Evolutionary conservation across 768 basidiomycete genomes (phyloP).

Genomic region (Auricularia heimuer): DNA sequence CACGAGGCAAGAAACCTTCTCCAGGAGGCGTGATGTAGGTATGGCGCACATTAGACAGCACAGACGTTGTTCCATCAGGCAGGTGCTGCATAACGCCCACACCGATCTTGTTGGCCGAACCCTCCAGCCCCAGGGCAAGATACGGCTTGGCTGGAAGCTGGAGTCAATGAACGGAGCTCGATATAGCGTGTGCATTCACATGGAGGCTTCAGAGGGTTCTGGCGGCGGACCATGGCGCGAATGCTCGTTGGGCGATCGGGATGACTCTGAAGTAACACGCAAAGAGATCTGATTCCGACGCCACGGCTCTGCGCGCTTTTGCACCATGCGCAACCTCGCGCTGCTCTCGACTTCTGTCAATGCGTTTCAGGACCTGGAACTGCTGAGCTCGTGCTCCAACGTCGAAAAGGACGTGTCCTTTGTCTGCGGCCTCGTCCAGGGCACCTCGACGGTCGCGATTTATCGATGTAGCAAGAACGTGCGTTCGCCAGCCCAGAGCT

Average conservation of each 20-base stretch:
- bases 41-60: slow-evolving; percentile 88
- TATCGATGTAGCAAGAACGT: not conserved
- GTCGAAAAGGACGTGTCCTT: not conserved
- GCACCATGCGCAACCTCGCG: slow-evolving; percentile 1
- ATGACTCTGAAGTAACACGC: not conserved
- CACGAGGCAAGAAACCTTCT: slow-evolving; percentile 91
- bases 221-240: not conserved
- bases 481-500: not conserved
- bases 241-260: not conserved
- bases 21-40: slow-evolving; percentile 99
- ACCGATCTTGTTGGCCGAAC: slow-evolving; percentile 96
- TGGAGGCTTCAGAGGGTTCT: not conserved
- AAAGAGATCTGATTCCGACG: not conserved
- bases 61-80: slow-evolving; percentile 57
- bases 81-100: slow-evolving; percentile 84
- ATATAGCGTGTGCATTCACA: not conserved
- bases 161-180: not conserved
- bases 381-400: not conserved
- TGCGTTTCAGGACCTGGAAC: not conserved
- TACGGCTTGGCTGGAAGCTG: slow-evolving; percentile 44
- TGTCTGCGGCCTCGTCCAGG: not conserved
- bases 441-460: not conserved
- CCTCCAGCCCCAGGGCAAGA: slow-evolving; percentile 92
- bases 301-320: not conserved
- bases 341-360: not conserved